Base-by-base conservation (phyloP, 1,284 basidiomycete genomes). In the Coniferiporia sulphurascens region DNA sequence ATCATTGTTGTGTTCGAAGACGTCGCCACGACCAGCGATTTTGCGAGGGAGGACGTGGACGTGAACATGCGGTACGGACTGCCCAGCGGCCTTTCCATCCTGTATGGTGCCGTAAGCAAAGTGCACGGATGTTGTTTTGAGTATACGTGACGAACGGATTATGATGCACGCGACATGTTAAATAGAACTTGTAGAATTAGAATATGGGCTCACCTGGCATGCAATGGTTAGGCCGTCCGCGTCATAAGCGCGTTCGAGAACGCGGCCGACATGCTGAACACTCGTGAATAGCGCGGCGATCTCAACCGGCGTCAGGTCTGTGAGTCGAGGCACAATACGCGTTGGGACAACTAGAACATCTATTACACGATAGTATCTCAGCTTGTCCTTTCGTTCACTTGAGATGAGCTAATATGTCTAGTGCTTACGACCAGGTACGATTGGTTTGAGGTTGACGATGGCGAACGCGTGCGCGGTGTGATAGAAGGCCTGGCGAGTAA, bases 371-470 rank as follows among this genome's bases (percentile, higher is more conserved):
- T 12, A 54, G 52, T 17, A 56, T 38, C 36, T 55, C 34, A 10
- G 53, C 8, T 27, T 27, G 27, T 27, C 27, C 27, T 27, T 5
- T 27, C 27, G 27, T 27, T 27, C 27, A 27, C n/a, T 15, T 38
- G 12, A 48, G 32, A 17, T 38, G 48, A 34, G 27, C 8, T 19
- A 41, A 21, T 15, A n/a, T 17, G 59, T 43, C 21, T 34, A 55
- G n/a, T 4, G 80, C 93, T 74, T 71, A 95, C 93, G 93, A 48
- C 94, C 94, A 21, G 93, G 93, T 9, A 96, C 85, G 63, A 97
- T 85, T 1, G 95, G 94, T 68, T 94, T 96, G 63, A 96, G 82
- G 71, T 97, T 97, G 50, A 96, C 94, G 65, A 96, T 88, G 3
- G 90, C 94, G 69, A 84, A 88, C 0, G 88, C 85, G 12, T 88